Evolutionary conservation across 345 rosid species (phyloP).

Genomic region (Schrenkiella parvula): DNA sequence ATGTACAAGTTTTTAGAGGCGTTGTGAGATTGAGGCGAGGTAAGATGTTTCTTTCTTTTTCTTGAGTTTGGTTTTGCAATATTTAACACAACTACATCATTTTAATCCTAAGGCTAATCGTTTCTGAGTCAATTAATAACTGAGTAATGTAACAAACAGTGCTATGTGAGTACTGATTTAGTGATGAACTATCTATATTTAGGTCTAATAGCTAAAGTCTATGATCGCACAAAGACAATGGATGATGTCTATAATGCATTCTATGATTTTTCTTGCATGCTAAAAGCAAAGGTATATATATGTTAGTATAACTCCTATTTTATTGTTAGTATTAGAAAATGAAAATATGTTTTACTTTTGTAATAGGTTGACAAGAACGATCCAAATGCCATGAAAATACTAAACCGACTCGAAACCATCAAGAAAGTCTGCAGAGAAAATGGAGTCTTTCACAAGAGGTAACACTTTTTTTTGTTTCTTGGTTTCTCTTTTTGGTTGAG

Average conservation of each 20-base stretch:
- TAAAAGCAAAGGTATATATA: slow-evolving; percentile 56
- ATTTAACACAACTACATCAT: not conserved
- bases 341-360: not conserved
- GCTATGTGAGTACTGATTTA: not conserved
- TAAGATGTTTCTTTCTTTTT: slow-evolving; percentile 29
- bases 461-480: not conserved
- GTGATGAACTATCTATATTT: not conserved
- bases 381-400: slow-evolving; percentile 59
- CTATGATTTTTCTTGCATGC: slow-evolving; percentile 58
- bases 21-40: slow-evolving; percentile 89
- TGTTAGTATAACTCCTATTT: not conserved
- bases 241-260: slow-evolving; percentile 82
- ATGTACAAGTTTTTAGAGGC: slow-evolving; percentile 84
- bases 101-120: not conserved
- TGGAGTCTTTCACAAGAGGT: slow-evolving; percentile 58
- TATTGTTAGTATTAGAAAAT: not conserved
- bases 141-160: not conserved
- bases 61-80: not conserved
- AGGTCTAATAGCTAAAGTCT: slow-evolving; percentile 88
- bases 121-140: not conserved
- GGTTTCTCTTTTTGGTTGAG: not conserved
- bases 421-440: slow-evolving; percentile 59
- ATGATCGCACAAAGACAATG: slow-evolving; percentile 65
- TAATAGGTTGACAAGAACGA: slow-evolving; percentile 59
- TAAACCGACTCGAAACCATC: slow-evolving; percentile 54